Percentiles rank a stretch among this genome's conserved stretches.
Evolutionary conservation across 495 filamentous ascomycete genomes (phyloP).

Genomic region (Penicillium crystallinum): DNA sequence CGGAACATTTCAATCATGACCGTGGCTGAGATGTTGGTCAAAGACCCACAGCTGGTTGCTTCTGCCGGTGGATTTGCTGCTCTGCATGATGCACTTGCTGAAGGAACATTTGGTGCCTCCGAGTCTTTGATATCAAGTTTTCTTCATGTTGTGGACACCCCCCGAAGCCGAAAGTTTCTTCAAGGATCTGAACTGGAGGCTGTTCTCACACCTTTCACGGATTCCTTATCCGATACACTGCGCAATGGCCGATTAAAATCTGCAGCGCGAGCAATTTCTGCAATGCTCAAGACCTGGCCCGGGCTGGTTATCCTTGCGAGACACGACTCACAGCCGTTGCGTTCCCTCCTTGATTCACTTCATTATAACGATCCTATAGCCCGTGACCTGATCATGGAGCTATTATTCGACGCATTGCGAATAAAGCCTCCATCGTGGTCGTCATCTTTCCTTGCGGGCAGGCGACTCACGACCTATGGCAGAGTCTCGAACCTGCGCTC

Average conservation of each 20-base stretch:
- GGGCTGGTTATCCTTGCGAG: slow-evolving; percentile 77
- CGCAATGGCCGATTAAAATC: slow-evolving; percentile 74
- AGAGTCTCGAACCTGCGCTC: slow-evolving; percentile 83
- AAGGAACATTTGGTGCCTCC: slow-evolving; percentile 86
- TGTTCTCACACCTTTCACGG: slow-evolving; percentile 84
- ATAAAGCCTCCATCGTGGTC: slow-evolving; percentile 97
- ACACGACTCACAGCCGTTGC: slow-evolving; percentile 75
- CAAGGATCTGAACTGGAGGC: slow-evolving; percentile 76
- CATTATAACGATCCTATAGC: slow-evolving; percentile 63
- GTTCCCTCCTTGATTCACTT: slow-evolving; percentile 74
- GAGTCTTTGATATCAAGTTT: slow-evolving; percentile 81
- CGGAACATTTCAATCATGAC: slow-evolving; percentile 88
- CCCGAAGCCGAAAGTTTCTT: slow-evolving; percentile 71
- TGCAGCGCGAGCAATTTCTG: slow-evolving; percentile 77
- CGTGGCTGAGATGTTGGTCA: slow-evolving; percentile 82
- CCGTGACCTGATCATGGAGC: slow-evolving; percentile 69
- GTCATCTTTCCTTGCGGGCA: slow-evolving; percentile 86
- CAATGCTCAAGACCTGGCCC: slow-evolving; percentile 91
- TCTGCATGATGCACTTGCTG: slow-evolving; percentile 77
- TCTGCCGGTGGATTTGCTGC: slow-evolving; percentile 76
- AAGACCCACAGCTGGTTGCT: slow-evolving; percentile 71
- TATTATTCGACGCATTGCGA: slow-evolving; percentile 83
- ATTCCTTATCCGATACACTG: slow-evolving; percentile 61
- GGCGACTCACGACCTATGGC: slow-evolving; percentile 89
- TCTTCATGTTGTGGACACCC: slow-evolving; percentile 81